Evolutionary conservation across 2,329 filamentous ascomycete species (phyloP), one percentile per base, ranked within the genome.

Genomic region (Alternaria angustiovoidea): DNA sequence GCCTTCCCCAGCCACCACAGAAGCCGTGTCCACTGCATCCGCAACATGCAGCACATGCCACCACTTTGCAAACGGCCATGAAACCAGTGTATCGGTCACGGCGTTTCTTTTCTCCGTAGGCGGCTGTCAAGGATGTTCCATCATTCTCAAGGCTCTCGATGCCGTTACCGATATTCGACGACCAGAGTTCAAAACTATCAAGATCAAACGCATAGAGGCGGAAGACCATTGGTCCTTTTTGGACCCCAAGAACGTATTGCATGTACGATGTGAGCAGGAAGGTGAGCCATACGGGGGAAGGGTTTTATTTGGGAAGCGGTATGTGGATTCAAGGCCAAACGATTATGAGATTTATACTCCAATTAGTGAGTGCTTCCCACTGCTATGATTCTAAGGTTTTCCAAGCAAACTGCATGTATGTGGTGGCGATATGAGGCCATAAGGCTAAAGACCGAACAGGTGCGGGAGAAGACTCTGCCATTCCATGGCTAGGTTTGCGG

Each of bases 281-380:
- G 46, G 46, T 9, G 11, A 48, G 14, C 7, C 20, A 36, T n/a
- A n/a, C 24, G 46, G 30, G 7, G 30, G 44, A 11, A 9, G 2
- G 28, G 28, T 34, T 18, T 12, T 34, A 1, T 48, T 48, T 16
- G 30, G 30, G 20, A 18, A 22, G 20, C 22, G 34, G 30, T 48
- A 24, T 44, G 28, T 53, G 5, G 36, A 28, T 8, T 24, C 12
- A 1, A 32, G 22, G 4, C 20, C 38, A 28, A 53, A 53, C 22
- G 51, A 53, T 41, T 44, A 44, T 44, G 18, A 54, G 5, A 44
- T 54, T 20, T 54, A 54, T 12, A 54, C 51, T 18, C 51, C 51
- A 9, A 6, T 36, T 46, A 7, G 39, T 54, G 22, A 54, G 51
- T 54, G 5, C 18, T 26, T 54, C 3, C 14, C 16, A 30, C 11